phyloP scores from a whole-genome alignment of 495 filamentous ascomycete genomes.

The Aspergillus nidulans region DNA sequence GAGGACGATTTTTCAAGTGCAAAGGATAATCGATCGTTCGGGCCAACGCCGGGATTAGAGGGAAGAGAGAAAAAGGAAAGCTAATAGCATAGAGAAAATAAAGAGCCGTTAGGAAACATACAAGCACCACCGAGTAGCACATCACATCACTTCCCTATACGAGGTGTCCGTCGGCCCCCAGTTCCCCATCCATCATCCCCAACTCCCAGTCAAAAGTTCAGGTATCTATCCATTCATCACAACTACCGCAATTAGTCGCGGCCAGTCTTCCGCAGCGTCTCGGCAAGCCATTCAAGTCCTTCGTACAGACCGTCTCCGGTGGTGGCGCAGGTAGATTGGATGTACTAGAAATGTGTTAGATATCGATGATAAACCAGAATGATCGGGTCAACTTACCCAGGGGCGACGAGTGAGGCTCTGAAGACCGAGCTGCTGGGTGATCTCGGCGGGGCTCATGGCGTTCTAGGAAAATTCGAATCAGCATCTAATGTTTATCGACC shows the following conservation, averaged over 20 bases:
- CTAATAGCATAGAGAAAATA: conserved; percentile 44
- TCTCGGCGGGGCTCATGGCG: conserved; percentile 98
- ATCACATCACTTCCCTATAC: conserved; percentile 28
- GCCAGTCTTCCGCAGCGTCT: conserved; percentile 86
- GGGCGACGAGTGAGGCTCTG: conserved; percentile 96
- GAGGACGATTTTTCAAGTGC: conserved; percentile 26
- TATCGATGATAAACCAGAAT: neutral
- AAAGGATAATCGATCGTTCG: conserved; percentile 22
- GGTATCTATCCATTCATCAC: conserved; percentile 40
- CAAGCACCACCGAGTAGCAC: conserved; percentile 35
- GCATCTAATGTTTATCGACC: conserved; percentile 10
- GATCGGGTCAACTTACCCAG: conserved; percentile 69
- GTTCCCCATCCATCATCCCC: conserved; percentile 39
- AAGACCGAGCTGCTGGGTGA: conserved; percentile 99
- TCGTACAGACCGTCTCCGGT: conserved; percentile 99
- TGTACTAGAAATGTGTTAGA: conserved; percentile 63
- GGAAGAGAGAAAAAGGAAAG: conserved; percentile 40
- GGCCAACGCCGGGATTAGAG: conserved; percentile 36
- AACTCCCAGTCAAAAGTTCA: conserved; percentile 41
- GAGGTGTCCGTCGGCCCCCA: conserved; percentile 29
- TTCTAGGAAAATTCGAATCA: conserved; percentile 54
- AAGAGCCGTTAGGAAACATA: conserved; percentile 38
- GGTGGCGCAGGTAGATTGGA: conserved; percentile 99
- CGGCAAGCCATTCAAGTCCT: conserved; percentile 98
- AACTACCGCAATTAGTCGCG: conserved; percentile 59